Evolutionary conservation across 495 filamentous ascomycete species (phyloP), one percentile per base, ranked within the genome.

Genomic region (Hyaloscypha finlandica): DNA sequence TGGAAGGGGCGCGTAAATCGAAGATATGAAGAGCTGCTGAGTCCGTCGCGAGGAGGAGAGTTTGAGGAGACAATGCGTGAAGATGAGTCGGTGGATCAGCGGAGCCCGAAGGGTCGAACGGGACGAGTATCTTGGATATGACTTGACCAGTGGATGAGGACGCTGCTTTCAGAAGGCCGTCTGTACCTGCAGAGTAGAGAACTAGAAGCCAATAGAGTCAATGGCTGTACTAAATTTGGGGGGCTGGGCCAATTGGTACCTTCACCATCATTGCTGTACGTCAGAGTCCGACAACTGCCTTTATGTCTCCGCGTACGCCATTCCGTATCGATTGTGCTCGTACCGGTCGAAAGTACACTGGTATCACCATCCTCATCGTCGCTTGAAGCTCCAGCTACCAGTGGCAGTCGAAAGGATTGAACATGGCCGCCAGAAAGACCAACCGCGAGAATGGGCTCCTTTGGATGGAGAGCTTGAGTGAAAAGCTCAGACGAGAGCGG

Each of bases 271-370:
- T 85, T 73, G 66, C 88, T 89, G 74, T 94, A 98, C 8, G 82
- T 84, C 61, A 97, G 79, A 58, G 84, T 85, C 39, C 95, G 83
- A 74, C 94, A 97, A 78, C 93, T 97, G 5, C 93, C 95, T 81
- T 96, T 94, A 76, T 99, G 95, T 61, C 95, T 84, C 63, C 87
- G 83, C 2, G 95, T 98, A 65, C 87, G 84, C 95, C 95, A 99
- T 72, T 86, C 83, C 2, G 89, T 94, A 68, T 94, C 90, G 71
- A 97, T 90, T 55, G 88, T 83, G 1, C 89, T 88, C 70, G 83
- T 89, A 33, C 92, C 92, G 76, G 85, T 86, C 29, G 75, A 81
- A 33, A 85, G 73, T 3, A 82, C 79, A 53, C 78, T 81, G 65
- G 77, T 76, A 54, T 81, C 76, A 56, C 74, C 81, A 59, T 83